These are phyloP conservation scores for Pichia californica DNA, from an alignment of 805 yeast species.

Conservation along the genomic window DNA sequence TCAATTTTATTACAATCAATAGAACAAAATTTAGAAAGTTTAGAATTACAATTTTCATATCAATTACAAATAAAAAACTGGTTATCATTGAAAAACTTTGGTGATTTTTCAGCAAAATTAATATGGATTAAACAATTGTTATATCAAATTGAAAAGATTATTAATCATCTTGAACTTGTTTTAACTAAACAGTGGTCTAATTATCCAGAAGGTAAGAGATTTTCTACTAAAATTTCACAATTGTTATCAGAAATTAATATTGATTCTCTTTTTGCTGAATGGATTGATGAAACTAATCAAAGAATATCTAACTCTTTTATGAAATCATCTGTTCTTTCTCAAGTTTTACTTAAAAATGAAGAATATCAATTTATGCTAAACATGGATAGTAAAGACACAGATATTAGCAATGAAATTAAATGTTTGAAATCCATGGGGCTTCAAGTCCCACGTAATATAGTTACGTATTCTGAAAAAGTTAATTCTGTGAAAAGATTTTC, in stretches of 20 bases:
- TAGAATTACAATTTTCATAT: slow-evolving; percentile 32
- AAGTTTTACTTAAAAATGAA: background rate
- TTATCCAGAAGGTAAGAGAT: slow-evolving; percentile 60
- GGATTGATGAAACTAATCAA: slow-evolving; percentile 34
- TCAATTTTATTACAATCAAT: slow-evolving; percentile 42
- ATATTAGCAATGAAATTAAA: slow-evolving; percentile 47
- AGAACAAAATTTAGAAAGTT: slow-evolving; percentile 37
- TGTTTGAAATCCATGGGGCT: slow-evolving; percentile 44
- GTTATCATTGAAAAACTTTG: slow-evolving; percentile 39
- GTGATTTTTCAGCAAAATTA: slow-evolving; percentile 40
- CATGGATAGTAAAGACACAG: background rate
- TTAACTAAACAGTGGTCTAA: slow-evolving; percentile 57
- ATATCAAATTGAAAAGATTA: slow-evolving; percentile 35
- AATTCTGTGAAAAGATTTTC: slow-evolving; percentile 54
- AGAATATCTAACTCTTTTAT: slow-evolving; percentile 10
- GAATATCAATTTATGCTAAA: slow-evolving; percentile 23
- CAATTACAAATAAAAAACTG: slow-evolving; percentile 31
- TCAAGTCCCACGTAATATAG: slow-evolving; percentile 49
- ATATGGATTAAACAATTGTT: slow-evolving; percentile 50
- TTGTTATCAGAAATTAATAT: slow-evolving; percentile 44
- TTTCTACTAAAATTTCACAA: slow-evolving; percentile 42
- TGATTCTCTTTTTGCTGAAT: slow-evolving; percentile 34
- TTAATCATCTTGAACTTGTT: slow-evolving; percentile 40
- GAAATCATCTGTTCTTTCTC: background rate
- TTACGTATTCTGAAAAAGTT: slow-evolving; percentile 42